These are phyloP conservation scores for Solanum sitiens DNA, from an alignment of 257 asterid species.

Conservation along the genomic window DNA sequence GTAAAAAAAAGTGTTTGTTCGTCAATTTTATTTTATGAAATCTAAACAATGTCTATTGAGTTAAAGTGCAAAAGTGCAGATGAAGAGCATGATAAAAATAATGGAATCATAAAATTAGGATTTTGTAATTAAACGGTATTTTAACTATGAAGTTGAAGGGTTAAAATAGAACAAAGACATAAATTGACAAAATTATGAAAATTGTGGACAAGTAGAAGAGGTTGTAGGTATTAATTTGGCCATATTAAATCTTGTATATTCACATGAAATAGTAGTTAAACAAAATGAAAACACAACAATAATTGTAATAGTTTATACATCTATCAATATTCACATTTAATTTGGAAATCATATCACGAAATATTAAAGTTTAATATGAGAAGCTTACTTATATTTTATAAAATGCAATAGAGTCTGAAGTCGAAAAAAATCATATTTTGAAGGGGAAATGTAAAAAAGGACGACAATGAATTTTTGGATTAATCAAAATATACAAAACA, in stretches of 20 bases:
- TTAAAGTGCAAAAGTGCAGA: not conserved
- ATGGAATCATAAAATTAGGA: not conserved
- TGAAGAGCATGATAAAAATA: not conserved
- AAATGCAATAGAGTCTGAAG: not conserved
- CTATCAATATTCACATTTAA: not conserved
- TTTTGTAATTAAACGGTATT: not conserved
- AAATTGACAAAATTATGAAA: too few relatives aligned
- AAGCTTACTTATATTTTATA: not conserved
- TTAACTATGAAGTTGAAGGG: not conserved
- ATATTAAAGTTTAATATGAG: not conserved
- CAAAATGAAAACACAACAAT: not conserved
- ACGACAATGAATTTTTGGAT: not conserved
- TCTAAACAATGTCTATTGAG: not conserved
- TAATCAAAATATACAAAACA: not conserved
- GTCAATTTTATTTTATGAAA: not conserved
- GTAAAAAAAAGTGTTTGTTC: too few relatives aligned
- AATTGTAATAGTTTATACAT: not conserved
- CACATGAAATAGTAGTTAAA: not conserved
- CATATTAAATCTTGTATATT: not conserved
- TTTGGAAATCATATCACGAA: not conserved
- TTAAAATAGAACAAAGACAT: not conserved
- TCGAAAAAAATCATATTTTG: not conserved
- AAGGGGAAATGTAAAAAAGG: not conserved
- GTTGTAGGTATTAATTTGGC: not conserved
- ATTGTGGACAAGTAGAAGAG: not conserved